These are phyloP conservation scores for Scytalidium sp. DNA, from an alignment of 2,329 filamentous ascomycete species.

Conservation along the genomic window DNA sequence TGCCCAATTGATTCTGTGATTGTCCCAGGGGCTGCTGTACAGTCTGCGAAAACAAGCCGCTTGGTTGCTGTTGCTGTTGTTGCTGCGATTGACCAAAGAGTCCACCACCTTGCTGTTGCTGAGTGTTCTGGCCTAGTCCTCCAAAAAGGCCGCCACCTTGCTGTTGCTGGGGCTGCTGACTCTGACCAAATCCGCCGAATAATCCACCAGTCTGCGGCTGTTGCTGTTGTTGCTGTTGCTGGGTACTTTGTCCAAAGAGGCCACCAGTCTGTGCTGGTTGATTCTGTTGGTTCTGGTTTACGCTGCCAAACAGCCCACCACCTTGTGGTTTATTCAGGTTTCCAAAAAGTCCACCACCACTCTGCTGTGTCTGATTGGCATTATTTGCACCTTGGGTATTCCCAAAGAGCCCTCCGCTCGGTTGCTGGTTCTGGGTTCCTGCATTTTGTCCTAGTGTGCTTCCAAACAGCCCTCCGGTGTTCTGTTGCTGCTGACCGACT, in stretches of 20 bases:
- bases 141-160: constrained; percentile 14
- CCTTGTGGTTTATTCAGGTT: constrained; percentile 12
- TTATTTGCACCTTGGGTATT: too few species aligned
- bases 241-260: constrained; percentile 20
- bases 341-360: constrained; percentile 26
- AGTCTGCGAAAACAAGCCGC: constrained; percentile 30
- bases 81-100: constrained; percentile 21
- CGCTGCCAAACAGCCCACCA: constrained; percentile 37
- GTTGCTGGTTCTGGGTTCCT: constrained; percentile 3
- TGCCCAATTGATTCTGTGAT: constrained; percentile 16
- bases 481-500: constrained; percentile 18
- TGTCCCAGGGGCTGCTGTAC: constrained; percentile 29
- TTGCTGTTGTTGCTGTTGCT: constrained; percentile 36
- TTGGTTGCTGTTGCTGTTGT: constrained; percentile 29
- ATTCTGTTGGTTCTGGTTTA: constrained; percentile 38
- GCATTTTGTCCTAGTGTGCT: constrained; percentile 8
- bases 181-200: constrained; percentile 13
- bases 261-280: constrained; percentile 35
- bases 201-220: constrained; percentile 19
- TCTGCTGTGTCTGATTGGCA: constrained; percentile 27
- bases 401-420: constrained; percentile 15
- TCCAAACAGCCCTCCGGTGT: constrained; percentile 17
- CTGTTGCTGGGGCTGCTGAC: constrained; percentile 14
- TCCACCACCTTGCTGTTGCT: constrained; percentile 16
- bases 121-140: constrained; percentile 14